These are phyloP conservation scores for Mychonastes homosphaera DNA, from an alignment of 139 green algal genomes.

Conservation along the genomic window DNA sequence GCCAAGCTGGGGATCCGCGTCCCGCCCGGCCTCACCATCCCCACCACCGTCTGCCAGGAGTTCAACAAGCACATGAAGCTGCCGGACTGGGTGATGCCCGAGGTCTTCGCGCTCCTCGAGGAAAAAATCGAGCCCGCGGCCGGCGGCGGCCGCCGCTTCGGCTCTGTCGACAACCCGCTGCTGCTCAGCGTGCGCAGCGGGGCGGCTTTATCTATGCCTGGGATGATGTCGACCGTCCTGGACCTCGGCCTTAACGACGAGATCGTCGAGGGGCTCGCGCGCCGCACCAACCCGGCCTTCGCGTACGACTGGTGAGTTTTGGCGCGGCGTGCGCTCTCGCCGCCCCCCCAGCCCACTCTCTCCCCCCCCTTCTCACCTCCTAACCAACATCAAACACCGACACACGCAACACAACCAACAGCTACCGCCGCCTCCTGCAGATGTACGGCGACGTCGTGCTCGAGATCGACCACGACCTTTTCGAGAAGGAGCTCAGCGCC, in stretches of 20 bases:
- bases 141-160: too few relatives aligned
- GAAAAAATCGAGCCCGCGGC: too few relatives aligned
- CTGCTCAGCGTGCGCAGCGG: conserved; percentile 77
- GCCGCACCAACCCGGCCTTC: conserved; percentile 48
- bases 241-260: conserved; percentile 82
- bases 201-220: conserved; percentile 61
- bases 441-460: conserved; percentile 83
- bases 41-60: conserved; percentile 69
- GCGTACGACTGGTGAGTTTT: conserved; percentile 75
- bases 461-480: conserved; percentile 62
- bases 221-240: conserved; percentile 91
- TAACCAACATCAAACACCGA: too few relatives aligned
- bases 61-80: conserved; percentile 56
- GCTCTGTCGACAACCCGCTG: conserved; percentile 53
- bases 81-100: conserved; percentile 54
- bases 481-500: conserved; percentile 64
- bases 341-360: background rate
- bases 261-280: conserved; percentile 51
- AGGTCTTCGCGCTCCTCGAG: conserved; percentile 59
- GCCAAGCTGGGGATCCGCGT: conserved; percentile 68
- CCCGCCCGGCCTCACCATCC: conserved; percentile 82
- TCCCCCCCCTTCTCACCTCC: background rate
- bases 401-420: too few relatives aligned
- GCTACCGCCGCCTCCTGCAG: conserved; percentile 34
- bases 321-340: conserved; percentile 8